Base-by-base conservation (phyloP, 164 flowering plant species). In the Magnolia changhungtana region DNA sequence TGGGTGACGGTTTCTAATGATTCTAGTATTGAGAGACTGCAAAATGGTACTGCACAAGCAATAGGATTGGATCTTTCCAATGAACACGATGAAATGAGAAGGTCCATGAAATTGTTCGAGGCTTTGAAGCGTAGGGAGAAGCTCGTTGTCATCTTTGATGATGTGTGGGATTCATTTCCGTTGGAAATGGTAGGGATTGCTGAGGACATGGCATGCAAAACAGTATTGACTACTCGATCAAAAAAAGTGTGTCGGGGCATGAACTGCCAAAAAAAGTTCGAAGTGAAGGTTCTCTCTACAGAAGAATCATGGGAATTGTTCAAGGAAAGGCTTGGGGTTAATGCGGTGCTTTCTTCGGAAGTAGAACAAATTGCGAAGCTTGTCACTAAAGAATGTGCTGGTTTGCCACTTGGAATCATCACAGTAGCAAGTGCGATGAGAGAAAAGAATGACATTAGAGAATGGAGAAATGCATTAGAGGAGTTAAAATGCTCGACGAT, bases 221-320 rank as follows among this genome's bases (percentile, higher is more conserved):
- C 65, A 21, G 24, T 77, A 18, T 50, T 77, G 4, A 72, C 71
- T 8, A 77, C 74, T 49, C 64, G 78, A 13, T 24, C 16, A 9
- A 51, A 29, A 13, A 18, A 51, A 3, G 74, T 77, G 20, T 77
- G 79, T 29, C 16, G 19, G 8, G 3, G 18, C 63, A 61, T 71
- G 79, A 70, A 71, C 10, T 9, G 70, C 1, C 20, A 64, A 4
- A 63, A 4, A 77, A 18, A 23, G 1, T 7, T 77, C 3, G 24
- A 77, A 63, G 79, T 71, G 23, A 29, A 71, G 31, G 63, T 49
- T 16, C 37, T 77, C 2, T 49, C 59, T 6, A 59, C 50, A 52
- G 79, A 45, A 4, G 79, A 71, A 50, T 69, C 74, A 45, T 77
- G 74, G 74, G 52, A 71, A 24, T 52, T 71, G 11, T 71, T 77